A percentile compares a stretch with the other conserved stretches of the same genome.
Conservation (phyloP, 2,329 filamentous ascomycete genomes). For the Paramyrothecium roridum region DNA sequence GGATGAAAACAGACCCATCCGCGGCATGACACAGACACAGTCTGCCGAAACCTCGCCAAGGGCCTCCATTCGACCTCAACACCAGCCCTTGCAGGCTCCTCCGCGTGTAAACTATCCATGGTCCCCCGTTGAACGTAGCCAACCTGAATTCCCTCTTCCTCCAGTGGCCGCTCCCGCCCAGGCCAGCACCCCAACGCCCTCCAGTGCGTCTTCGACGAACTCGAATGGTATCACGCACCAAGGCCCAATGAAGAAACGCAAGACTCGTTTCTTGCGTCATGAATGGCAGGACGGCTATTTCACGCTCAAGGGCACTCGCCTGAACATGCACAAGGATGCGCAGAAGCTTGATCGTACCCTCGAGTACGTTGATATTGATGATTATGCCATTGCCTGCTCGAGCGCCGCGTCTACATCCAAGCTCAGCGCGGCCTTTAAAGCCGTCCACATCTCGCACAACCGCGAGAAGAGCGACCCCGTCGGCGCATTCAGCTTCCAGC, state of each 20-base stretch:
- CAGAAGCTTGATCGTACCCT: slow-evolving; percentile 53
- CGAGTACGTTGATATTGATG: slow-evolving; percentile 82
- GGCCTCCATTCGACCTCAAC: slow-evolving; percentile 27
- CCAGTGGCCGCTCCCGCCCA: slow-evolving; percentile 25
- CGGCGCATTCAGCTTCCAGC: slow-evolving; percentile 78
- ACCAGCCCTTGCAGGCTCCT: slow-evolving; percentile 46
- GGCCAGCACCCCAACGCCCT: slow-evolving; percentile 13
- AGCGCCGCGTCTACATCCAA: slow-evolving; percentile 73
- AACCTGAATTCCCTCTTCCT: slow-evolving; percentile 43
- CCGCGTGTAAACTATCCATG: slow-evolving; percentile 55
- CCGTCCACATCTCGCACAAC: slow-evolving; percentile 60
- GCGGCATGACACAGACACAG: slow-evolving; percentile 25
- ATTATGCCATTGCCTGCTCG: slow-evolving; percentile 85
- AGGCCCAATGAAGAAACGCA: slow-evolving; percentile 93
- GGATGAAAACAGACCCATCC: slow-evolving; percentile 57
- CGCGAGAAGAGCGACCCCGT: slow-evolving; percentile 54
- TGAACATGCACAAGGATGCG: slow-evolving; percentile 71
- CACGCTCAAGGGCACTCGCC: slow-evolving; percentile 71
- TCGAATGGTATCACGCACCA: slow-evolving; percentile 63
- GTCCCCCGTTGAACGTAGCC: slow-evolving; percentile 44
- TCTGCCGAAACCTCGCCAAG: slow-evolving; percentile 32
- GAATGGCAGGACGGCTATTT: slow-evolving; percentile 95
- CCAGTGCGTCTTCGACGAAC: slow-evolving; percentile 25
- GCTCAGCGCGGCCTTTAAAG: slow-evolving; percentile 83
- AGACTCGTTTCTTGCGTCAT: slow-evolving; percentile 82